Evolutionary conservation across 371 early-diverging fungal genomes (phyloP).

Genomic region (Mortierella sp.): DNA sequence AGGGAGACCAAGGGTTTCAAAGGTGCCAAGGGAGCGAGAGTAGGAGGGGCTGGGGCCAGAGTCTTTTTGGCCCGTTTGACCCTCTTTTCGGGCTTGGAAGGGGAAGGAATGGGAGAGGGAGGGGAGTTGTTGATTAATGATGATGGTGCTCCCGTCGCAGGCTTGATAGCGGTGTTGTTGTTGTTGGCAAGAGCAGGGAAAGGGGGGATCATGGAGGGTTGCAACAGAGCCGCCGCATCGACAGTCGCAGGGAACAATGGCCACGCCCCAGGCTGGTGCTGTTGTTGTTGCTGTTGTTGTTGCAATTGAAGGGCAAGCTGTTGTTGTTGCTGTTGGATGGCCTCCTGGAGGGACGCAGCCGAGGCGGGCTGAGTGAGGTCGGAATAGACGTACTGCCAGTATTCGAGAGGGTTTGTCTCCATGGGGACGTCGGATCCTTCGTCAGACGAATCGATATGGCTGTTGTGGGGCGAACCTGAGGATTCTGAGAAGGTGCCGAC

Average conservation of each 20-base stretch:
- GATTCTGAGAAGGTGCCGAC: slow-evolving; percentile 54
- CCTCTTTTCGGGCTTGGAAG: slow-evolving; percentile 20
- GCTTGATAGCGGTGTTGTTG: not conserved
- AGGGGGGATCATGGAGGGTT: slow-evolving; percentile 19
- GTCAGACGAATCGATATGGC: slow-evolving; percentile 48
- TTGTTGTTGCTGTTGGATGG: slow-evolving; percentile 34
- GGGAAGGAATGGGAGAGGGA: slow-evolving; percentile 40
- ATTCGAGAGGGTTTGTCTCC: slow-evolving; percentile 48
- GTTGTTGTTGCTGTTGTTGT: slow-evolving; percentile 3
- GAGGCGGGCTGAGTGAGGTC: slow-evolving; percentile 36
- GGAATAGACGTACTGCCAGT: slow-evolving; percentile 53
- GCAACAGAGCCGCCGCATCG: slow-evolving; percentile 28
- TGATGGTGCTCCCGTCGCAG: not conserved
- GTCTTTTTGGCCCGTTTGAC: slow-evolving; percentile 41
- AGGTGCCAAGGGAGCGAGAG: slow-evolving; percentile 35
- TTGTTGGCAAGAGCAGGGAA: slow-evolving; percentile 14
- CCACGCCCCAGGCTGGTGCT: slow-evolving; percentile 45
- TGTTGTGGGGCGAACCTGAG: slow-evolving; percentile 51
- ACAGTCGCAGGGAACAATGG: slow-evolving; percentile 29
- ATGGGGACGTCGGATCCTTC: slow-evolving; percentile 54
- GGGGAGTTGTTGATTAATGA: slow-evolving; percentile 17
- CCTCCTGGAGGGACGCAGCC: slow-evolving; percentile 24
- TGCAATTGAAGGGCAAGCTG: slow-evolving; percentile 18
- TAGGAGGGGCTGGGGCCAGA: slow-evolving; percentile 24
- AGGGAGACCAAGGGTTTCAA: slow-evolving; percentile 24